Percentiles rank a stretch among this genome's conserved stretches.
phyloP scores from a whole-genome alignment of 192 early-diverging fungal genomes.

The Coemansia sp. region DNA sequence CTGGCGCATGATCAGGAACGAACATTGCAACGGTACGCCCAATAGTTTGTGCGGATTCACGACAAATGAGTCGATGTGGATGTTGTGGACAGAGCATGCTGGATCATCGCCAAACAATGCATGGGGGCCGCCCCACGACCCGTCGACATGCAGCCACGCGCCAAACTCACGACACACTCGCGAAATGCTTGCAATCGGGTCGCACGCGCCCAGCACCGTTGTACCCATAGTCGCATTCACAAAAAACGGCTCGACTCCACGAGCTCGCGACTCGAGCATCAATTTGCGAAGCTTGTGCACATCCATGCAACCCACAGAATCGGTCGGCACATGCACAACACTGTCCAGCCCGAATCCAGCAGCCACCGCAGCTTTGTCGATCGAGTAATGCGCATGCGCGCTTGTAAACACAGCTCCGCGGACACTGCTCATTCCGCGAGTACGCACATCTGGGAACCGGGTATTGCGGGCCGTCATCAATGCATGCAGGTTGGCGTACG shows the following conservation, averaged over 20 bases:
- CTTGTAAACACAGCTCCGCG: conserved; percentile 67
- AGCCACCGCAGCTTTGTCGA: conserved; percentile 69
- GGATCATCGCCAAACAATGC: conserved; percentile 59
- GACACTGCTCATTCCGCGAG: conserved; percentile 43
- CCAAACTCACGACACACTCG: conserved; percentile 58
- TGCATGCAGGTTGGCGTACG: conserved; percentile 71
- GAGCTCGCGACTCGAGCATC: conserved; percentile 38
- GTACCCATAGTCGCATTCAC: conserved; percentile 82
- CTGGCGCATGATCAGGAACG: conserved; percentile 62
- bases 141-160: conserved; percentile 78
- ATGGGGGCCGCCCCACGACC: conserved; percentile 71
- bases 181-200: conserved; percentile 61
- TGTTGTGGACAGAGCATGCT: conserved; percentile 8
- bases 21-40: conserved; percentile 76
- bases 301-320: conserved; percentile 62
- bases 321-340: conserved; percentile 64
- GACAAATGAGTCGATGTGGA: conserved; percentile 61
- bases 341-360: conserved; percentile 69
- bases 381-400: conserved; percentile 68
- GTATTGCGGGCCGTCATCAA: conserved; percentile 71
- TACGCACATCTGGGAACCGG: conserved; percentile 61
- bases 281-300: conserved; percentile 53
- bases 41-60: conserved; percentile 84
- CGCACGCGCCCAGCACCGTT: conserved; percentile 79
- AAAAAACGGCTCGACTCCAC: conserved; percentile 68